Base-by-base conservation (phyloP, 306 rosid genomes). In the Pterocarpus santalinus region DNA sequence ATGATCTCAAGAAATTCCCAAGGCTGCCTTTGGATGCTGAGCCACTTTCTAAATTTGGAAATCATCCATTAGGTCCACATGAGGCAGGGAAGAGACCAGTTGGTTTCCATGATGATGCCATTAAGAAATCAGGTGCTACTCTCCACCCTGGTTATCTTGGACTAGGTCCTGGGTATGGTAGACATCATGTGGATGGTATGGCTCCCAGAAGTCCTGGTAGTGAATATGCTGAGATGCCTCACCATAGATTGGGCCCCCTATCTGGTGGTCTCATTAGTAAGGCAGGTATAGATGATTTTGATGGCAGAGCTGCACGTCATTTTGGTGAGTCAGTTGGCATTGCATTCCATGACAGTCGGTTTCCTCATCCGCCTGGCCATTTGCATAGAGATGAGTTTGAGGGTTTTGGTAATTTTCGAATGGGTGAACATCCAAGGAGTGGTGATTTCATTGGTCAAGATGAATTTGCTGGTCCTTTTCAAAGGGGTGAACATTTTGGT, bases 311-410 rank as follows among this genome's bases (percentile, higher is more conserved):
- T 79, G 84, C 88, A 14, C 87, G 56, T 76, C 93, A 83, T 10
- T 88, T 90, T 76, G 95, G 95, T 79, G 96, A 88, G 51, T 85
- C 94, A 41, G 79, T 13, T 83, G 89, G 84, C 57, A 67, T 80
- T 82, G 75, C 86, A 58, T 89, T 90, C 73, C 93, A 63, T 60
- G 98, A 90, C 61, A 83, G 89, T 68, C 89, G 96, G 80, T 91
- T 88, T 85, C 75, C 94, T 76, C 86, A 60, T 78, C 84, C 86
- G 64, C 91, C 93, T 12, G 57, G 85, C 80, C 94, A 90, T 87
- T 80, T 86, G 83, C 97, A 65, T 17, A 79, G 96, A 81, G 91
- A 87, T 65, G 97, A 91, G 77, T 90, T 93, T 88, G 98, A 93
- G 71, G 90, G 90, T 77, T 87, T 89, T 51, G 90, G 89, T 78